Conservation (phyloP, 1,139 yeast species). For the Geotrichum armillariae region DNA sequence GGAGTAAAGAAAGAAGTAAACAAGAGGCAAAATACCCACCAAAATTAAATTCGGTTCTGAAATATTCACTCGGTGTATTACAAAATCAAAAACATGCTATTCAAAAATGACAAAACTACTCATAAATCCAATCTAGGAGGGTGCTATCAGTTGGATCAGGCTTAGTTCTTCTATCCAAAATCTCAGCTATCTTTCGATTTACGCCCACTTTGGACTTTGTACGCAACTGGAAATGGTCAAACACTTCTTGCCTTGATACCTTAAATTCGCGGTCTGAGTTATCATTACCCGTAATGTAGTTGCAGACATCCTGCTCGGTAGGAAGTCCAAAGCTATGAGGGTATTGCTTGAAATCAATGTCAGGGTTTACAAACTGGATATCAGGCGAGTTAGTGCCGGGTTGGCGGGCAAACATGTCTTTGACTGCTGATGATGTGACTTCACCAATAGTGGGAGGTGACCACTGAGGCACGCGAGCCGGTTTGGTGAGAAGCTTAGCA, state of each 20-base stretch:
- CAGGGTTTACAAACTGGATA: conserved; percentile 46
- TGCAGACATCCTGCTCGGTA: conserved; percentile 55
- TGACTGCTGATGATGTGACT: conserved; percentile 27
- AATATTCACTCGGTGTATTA: too few relatives aligned
- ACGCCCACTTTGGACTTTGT: conserved; percentile 64
- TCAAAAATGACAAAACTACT: conserved; percentile 21
- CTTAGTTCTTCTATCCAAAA: conserved; percentile 62
- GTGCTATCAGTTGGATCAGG: conserved; percentile 56
- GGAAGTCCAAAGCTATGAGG: conserved; percentile 86
- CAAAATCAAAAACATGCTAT: background rate
- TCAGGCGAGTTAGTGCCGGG: conserved; percentile 30
- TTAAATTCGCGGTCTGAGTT: conserved; percentile 49
- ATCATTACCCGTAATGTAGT: conserved; percentile 64
- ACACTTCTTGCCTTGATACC: conserved; percentile 65
- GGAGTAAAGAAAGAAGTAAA: too few relatives aligned
- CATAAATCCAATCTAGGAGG: conserved; percentile 59
- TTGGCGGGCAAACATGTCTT: conserved; percentile 23
- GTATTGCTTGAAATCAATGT: conserved; percentile 58
- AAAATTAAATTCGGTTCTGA: background rate
- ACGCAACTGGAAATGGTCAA: conserved; percentile 56
- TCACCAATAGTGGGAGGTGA: conserved; percentile 39
- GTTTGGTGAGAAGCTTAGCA: conserved; percentile 66
- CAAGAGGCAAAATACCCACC: too few relatives aligned
- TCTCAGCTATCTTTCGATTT: conserved; percentile 53
- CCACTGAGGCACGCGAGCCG: conserved; percentile 58